Base-by-base conservation (phyloP, 2,329 filamentous ascomycete genomes). In the Scopulariopsis brevicaulis region DNA sequence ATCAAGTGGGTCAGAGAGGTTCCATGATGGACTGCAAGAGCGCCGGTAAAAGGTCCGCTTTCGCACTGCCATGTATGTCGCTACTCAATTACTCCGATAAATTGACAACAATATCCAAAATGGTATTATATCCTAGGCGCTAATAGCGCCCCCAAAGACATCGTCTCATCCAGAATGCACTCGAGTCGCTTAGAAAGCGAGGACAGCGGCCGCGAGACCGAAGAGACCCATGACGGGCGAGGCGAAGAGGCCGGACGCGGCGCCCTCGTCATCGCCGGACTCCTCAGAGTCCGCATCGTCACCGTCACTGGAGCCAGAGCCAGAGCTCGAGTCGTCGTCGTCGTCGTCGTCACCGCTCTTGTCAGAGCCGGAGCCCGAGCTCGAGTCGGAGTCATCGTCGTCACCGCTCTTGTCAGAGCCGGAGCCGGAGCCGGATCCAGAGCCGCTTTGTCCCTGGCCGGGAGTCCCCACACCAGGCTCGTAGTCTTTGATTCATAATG, bases 201-300 rank as follows among this genome's bases (percentile, higher is more conserved):
- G 62, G 61, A 81, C 63, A 59, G 77, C 79, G 62, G 73, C 79
- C 25, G 77, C 25, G 59, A 80, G 68, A 62, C 77, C 79, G 57
- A 79, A 60, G 20, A 81, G 56, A 40, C 74, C 75, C 24, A 72
- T 54, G 8, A 72, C 72, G 25, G 76, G 73, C 43, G 74, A 71
- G 35, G 72, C 67, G 54, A 70, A 66, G 46, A 77, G 61, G 53
- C 65, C 64, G 18, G 67, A 65, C 20, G 71, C 74, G 28, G 67
- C 72, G 58, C 64, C 61, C 61, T n/a, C 65, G 51, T 20, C 51
- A 8, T 28, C 28, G 24, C 51, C 51, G 25, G 51, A 32, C 24
- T 28, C 51, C 51, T 53, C 66, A 1, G 59, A 52, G 7, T 58
- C 56, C 60, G 61, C 60, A 61, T 58, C 63, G 37, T 65, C 58